Evolutionary conservation across 176 grass and related monocot genomes (phyloP), one percentile per base, ranked within the genome.

Genomic region (Themeda triandra): DNA sequence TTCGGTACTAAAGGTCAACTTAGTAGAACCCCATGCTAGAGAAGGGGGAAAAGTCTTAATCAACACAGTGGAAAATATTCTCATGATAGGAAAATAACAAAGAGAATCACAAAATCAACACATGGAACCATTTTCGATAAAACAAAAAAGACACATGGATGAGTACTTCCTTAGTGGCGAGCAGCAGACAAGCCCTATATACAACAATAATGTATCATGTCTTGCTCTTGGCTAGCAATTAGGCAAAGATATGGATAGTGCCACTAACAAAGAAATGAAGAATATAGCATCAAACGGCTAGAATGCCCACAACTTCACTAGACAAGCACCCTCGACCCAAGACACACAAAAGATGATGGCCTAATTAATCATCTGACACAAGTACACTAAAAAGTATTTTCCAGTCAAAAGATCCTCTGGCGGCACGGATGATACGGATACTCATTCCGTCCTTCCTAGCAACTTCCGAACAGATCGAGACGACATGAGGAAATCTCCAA

Each of bases 361-460:
- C 32, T 86, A 68, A 62, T 81, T 85, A 78, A 66, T 83, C 73
- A 82, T 79, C 48, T 12, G 8, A n/a, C 86, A 41, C 72, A 75
- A 87, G 89, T 83, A 83, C 84, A 79, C 62, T 69, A 24, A 69
- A 74, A 87, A 87, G 69, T 80, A 75, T 51, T 90, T 87, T 75
- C n/a, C n/a, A 67, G 89, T 87, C 89, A 80, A 90, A 90, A 87
- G 84, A 83, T 87, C 75, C 56, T 49, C 84, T 30, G 39, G 62
- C 68, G 19, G 37, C 68, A 75, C 49, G 33, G 88, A 83, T 87
- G 75, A 83, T 87, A 62, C 75, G 62, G 51, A 14, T 75, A 69
- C 63, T 80, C 80, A 81, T 87, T 64, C 81, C 85, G 42, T 87
- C 81, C 68, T 91, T 84, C 89, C 76, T 76, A 91, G 85, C 81